Conservation (phyloP, 805 yeast species). For the Citeromyces matritensis region DNA sequence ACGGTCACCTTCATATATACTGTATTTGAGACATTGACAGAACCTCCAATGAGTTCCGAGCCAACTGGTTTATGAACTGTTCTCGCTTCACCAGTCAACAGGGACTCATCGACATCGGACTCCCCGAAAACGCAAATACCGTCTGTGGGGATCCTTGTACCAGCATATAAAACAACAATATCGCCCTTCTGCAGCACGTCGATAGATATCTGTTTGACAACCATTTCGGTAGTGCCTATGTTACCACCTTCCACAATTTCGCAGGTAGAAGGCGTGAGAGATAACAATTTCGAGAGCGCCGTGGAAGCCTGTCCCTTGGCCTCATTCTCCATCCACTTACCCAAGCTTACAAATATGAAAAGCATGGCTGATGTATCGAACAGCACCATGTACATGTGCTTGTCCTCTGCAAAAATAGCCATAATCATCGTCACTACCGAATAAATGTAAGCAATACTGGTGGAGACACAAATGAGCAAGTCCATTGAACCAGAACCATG, state of each 20-base stretch:
- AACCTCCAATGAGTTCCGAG: slow-evolving; percentile 72
- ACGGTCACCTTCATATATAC: slow-evolving; percentile 52
- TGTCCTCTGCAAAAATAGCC: slow-evolving; percentile 25
- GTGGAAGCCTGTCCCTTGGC: slow-evolving; percentile 92
- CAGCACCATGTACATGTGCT: slow-evolving; percentile 46
- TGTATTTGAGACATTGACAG: slow-evolving; percentile 69
- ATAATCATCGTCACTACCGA: slow-evolving; percentile 49
- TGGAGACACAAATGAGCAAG: slow-evolving; percentile 71
- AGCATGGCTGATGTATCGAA: slow-evolving; percentile 87
- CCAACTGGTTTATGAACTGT: slow-evolving; percentile 55
- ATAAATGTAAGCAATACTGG: slow-evolving; percentile 62
- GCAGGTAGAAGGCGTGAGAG: slow-evolving; percentile 70
- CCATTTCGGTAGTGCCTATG: slow-evolving; percentile 8
- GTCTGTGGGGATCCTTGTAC: slow-evolving; percentile 85
- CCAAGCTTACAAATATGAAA: slow-evolving; percentile 69
- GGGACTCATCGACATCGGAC: slow-evolving; percentile 78
- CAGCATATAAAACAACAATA: slow-evolving; percentile 66
- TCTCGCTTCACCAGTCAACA: slow-evolving; percentile 82
- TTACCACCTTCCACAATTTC: slow-evolving; percentile 31
- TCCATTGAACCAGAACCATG: slow-evolving; percentile 86
- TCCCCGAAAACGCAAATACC: slow-evolving; percentile 68
- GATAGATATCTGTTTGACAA: slow-evolving; percentile 40
- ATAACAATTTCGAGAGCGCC: slow-evolving; percentile 68
- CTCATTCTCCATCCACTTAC: slow-evolving; percentile 80
- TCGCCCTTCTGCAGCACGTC: slow-evolving; percentile 72